phyloP scores from a whole-genome alignment of 2,329 filamentous ascomycete species.

The Chaetomium sp. region DNA sequence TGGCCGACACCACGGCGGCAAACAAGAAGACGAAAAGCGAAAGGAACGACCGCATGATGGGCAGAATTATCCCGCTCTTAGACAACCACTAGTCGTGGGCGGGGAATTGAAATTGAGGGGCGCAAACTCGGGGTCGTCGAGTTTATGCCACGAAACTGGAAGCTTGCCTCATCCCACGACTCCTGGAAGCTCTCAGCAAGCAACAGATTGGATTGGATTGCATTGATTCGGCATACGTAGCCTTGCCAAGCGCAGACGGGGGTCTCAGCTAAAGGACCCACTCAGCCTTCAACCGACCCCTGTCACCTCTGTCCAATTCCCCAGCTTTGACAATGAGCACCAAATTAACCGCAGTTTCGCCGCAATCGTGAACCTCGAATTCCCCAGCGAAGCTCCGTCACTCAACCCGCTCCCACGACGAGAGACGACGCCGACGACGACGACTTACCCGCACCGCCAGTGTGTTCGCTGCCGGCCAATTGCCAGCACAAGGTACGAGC shows the following conservation, averaged over 20 bases:
- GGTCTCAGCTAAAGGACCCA: conserved; percentile 23
- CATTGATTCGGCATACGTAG: conserved; percentile 41
- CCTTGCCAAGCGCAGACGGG: conserved; percentile 38
- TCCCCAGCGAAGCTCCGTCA: conserved; percentile 10
- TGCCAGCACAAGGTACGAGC: conserved; percentile 11
- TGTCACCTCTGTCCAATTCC: conserved; percentile 12
- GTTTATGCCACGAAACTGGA: conserved; percentile 25
- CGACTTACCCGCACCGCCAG: background rate
- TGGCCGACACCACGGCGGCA: conserved; percentile 68
- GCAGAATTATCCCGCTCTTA: conserved; percentile 20
- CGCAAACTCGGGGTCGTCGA: conserved; percentile 24
- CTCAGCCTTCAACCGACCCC: conserved; percentile 7
- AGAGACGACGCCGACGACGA: conserved; percentile 12
- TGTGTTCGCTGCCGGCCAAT: conserved; percentile 18
- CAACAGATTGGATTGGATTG: conserved; percentile 11
- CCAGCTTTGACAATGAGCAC: background rate
- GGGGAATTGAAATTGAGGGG: conserved; percentile 31
- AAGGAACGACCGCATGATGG: conserved; percentile 69
- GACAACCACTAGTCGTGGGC: conserved; percentile 19
- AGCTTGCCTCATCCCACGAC: conserved; percentile 19
- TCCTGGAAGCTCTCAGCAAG: conserved; percentile 12
- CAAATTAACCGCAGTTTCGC: conserved; percentile 31
- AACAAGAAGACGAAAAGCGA: conserved; percentile 70
- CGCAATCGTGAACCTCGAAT: conserved; percentile 23
- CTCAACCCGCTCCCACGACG: conserved; percentile 4